Evolutionary conservation across 2,329 filamentous ascomycete genomes (phyloP), one percentile per base, ranked within the genome.

Genomic region (Diaporthe citri): DNA sequence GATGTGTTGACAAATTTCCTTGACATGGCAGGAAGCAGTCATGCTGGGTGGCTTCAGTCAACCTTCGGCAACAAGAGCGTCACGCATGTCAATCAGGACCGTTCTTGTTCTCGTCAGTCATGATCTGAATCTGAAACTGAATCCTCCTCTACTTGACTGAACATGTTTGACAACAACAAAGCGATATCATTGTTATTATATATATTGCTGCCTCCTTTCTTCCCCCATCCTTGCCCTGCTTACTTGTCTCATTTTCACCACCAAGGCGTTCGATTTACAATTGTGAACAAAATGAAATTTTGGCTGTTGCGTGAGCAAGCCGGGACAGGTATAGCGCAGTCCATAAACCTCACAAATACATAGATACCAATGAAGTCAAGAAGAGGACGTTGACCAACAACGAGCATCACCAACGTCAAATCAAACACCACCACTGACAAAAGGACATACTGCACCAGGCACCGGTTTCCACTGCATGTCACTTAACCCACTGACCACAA

Each of bases 271-370:
- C 13, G 46, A 52, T 67, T 52, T 67, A 67, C 46, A 39, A n/a
- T 41, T 46, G 41, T 66, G 25, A 59, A 46, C 48, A 60, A 28
- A 12, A 22, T 20, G n/a, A 48, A 73, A 5, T n/a, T 57, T 51
- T 39, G 31, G 57, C 48, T 43, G 34, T 66, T 73, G 73, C 70
- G 43, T 69, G 60, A 60, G 60, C 73, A 69, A 67, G 73, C 59
- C 39, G 41, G 57, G 60, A 69, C 60, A 73, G 64, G 69, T 75
- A 69, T 75, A 75, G 31, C 56, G 25, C 36, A 12, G 67, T 66
- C 60, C 70, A 73, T 36, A 31, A 31, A 55, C 55, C 51, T 71
- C 51, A 56, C 36, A 57, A 46, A 64, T 20, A 64, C 59, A 55
- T 46, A 72, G 46, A 55, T 55, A 67, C 34, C 64, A 52, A 52